phyloP scores from a whole-genome alignment of 495 filamentous ascomycete genomes.

The Tetracladium setigerum region DNA sequence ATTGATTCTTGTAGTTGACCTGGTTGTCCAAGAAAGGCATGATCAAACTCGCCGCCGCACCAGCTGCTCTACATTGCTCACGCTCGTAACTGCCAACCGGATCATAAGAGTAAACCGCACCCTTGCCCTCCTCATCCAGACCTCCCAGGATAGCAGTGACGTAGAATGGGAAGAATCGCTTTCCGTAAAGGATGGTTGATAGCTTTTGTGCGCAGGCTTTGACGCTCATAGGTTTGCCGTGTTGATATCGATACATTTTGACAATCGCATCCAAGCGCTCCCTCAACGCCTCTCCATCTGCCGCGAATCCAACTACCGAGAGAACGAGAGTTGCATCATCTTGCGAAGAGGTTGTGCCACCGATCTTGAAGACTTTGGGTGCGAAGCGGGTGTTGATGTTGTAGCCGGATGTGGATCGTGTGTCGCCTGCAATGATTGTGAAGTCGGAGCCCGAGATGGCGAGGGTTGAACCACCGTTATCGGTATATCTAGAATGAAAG shows the following conservation, averaged over 20 bases:
- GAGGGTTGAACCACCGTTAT: conserved; percentile 94
- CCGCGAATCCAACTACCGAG: conserved; percentile 91
- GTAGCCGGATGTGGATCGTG: conserved; percentile 88
- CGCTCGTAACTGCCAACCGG: conserved; percentile 94
- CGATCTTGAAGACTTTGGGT: conserved; percentile 95
- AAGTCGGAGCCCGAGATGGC: conserved; percentile 93
- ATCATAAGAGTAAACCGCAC: conserved; percentile 94
- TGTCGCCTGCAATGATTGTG: conserved; percentile 93
- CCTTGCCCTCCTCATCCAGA: conserved; percentile 89
- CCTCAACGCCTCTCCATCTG: conserved; percentile 83
- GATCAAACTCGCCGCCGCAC: conserved; percentile 92
- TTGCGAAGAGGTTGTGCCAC: conserved; percentile 76
- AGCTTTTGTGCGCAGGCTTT: conserved; percentile 88
- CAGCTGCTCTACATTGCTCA: conserved; percentile 90
- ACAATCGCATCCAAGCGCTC: conserved; percentile 84
- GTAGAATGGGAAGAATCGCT: conserved; percentile 99
- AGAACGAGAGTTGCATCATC: conserved; percentile 77
- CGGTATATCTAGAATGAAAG: conserved; percentile 65
- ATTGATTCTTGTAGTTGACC: conserved; percentile 99
- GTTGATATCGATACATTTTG: conserved; percentile 95
- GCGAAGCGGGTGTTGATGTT: conserved; percentile 95
- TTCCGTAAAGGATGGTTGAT: conserved; percentile 88
- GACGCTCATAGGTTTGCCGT: conserved; percentile 87
- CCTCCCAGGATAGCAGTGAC: conserved; percentile 88
- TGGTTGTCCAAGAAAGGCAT: conserved; percentile 99